Percentiles rank a stretch among this genome's conserved stretches.
Evolutionary conservation across 352 stramenopile genomes (phyloP).

Genomic region (Pythium insidiosum): DNA sequence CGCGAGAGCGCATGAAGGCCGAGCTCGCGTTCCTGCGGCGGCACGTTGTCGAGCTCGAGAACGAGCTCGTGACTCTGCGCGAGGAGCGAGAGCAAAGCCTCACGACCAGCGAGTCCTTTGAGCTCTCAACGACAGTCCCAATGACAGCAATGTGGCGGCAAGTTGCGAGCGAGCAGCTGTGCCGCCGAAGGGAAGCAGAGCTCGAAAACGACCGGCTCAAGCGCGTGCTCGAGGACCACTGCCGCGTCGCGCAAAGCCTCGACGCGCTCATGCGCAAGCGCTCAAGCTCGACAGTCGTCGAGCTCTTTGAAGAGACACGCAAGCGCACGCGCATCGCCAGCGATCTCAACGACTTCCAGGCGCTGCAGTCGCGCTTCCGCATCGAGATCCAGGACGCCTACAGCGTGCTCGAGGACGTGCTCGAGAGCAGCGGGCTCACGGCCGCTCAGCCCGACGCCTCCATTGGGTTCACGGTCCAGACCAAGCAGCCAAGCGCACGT

Average conservation of each 20-base stretch:
- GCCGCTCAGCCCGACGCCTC: slow-evolving; percentile 1
- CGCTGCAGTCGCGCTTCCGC: slow-evolving; percentile 1
- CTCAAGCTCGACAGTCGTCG: slow-evolving; percentile 22
- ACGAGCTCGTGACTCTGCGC: too few species aligned
- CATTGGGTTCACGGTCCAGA: too few species aligned
- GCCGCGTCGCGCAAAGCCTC: slow-evolving; percentile 24
- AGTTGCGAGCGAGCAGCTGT: slow-evolving; percentile 27
- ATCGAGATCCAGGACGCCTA: slow-evolving; percentile 18
- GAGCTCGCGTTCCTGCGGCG: slow-evolving; percentile 3
- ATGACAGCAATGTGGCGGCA: too few species aligned
- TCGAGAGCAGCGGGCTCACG: slow-evolving; percentile 30
- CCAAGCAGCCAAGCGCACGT: too few species aligned
- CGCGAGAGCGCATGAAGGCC: slow-evolving; percentile 10
- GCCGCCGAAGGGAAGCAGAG: slow-evolving; percentile 20
- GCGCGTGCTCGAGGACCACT: slow-evolving; percentile 26
- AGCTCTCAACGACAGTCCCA: too few species aligned
- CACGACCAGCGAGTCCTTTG: too few species aligned
- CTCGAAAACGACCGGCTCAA: slow-evolving; percentile 29
- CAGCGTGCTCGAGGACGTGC: slow-evolving; percentile 21
- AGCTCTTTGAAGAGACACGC: slow-evolving; percentile 6
- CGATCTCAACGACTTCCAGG: slow-evolving; percentile 15
- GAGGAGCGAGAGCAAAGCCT: too few species aligned
- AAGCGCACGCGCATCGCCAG: too few species aligned
- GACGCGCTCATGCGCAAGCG: slow-evolving; percentile 32
- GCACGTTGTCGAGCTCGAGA: slow-evolving; percentile 1